A percentile compares a stretch with the other conserved stretches of the same genome.
These are phyloP conservation scores for Pseudogymnoascus sp. DNA, from an alignment of 2,329 filamentous ascomycete genomes.

Conservation along the genomic window DNA sequence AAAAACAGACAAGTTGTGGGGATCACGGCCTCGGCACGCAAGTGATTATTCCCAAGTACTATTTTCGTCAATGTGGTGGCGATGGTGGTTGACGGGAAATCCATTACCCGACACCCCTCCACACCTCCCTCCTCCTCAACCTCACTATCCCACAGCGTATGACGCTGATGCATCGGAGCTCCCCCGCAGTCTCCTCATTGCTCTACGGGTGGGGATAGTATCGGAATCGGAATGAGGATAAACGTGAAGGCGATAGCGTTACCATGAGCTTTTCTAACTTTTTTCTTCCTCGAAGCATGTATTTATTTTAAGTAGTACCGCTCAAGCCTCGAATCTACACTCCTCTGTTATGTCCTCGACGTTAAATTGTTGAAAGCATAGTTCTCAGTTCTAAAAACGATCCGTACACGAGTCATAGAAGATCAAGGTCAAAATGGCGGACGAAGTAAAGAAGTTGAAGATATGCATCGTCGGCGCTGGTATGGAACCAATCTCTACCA, in stretches of 20 bases:
- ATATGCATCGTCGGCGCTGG: constrained; percentile 6
- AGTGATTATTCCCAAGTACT: neutral
- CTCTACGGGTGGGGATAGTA: neutral
- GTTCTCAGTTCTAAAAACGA: neutral
- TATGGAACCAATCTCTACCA: neutral
- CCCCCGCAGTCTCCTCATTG: neutral
- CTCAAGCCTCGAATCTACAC: neutral
- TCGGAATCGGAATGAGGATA: neutral
- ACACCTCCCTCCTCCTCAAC: neutral
- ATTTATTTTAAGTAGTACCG: neutral
- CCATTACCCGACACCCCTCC: neutral
- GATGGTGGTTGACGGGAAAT: neutral
- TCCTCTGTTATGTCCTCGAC: neutral
- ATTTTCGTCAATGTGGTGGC: neutral
- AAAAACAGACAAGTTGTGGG: neutral
- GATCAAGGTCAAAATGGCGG: neutral
- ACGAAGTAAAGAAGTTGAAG: constrained; percentile 8
- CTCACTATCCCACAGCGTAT: neutral
- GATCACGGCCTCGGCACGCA: neutral
- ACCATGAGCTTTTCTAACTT: neutral
- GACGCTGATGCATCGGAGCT: neutral
- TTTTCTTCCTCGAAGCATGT: neutral
- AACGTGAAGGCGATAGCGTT: neutral
- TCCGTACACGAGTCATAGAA: neutral
- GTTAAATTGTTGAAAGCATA: neutral